Conservation (phyloP, 805 yeast genomes). For the Yarrowia osloensis region DNA sequence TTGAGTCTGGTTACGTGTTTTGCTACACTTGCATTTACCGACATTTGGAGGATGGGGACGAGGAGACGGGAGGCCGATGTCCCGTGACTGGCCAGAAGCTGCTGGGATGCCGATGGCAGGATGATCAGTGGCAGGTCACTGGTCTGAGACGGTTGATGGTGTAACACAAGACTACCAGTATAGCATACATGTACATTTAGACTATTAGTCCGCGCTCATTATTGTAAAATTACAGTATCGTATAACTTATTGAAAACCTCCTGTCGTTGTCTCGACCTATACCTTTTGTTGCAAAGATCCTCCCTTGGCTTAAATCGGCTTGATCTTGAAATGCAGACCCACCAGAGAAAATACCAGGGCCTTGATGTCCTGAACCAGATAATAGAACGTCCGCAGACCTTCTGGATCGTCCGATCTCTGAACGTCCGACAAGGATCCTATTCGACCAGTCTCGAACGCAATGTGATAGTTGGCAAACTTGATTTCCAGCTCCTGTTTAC, state of each 20-base stretch:
- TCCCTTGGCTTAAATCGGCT: slow-evolving; percentile 25
- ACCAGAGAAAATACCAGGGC: slow-evolving; percentile 49
- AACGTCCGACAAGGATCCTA: slow-evolving; percentile 48
- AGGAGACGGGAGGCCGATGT: slow-evolving; percentile 66
- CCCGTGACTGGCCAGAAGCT: slow-evolving; percentile 77
- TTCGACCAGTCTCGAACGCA: slow-evolving; percentile 45
- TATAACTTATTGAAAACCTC: slow-evolving; percentile 16
- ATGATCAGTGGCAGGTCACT: slow-evolving; percentile 68
- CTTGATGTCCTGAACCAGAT: slow-evolving; percentile 48
- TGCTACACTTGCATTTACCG: slow-evolving; percentile 84
- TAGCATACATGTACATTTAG: slow-evolving; percentile 2
- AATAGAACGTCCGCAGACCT: slow-evolving; percentile 50
- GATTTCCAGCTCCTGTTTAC: slow-evolving; percentile 49
- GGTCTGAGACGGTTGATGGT: slow-evolving; percentile 76
- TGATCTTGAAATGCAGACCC: slow-evolving; percentile 48
- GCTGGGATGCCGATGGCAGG: slow-evolving; percentile 68
- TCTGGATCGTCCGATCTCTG: slow-evolving; percentile 48
- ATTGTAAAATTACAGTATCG: not conserved
- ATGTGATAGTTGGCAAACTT: slow-evolving; percentile 44
- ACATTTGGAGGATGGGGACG: slow-evolving; percentile 54
- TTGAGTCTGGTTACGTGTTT: slow-evolving; percentile 89
- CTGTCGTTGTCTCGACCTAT: not conserved
- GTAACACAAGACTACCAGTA: slow-evolving; percentile 40
- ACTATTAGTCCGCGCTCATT: not conserved
- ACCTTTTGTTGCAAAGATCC: not conserved